Conservation (phyloP, 1,139 yeast genomes). For the Candida gigantensis region DNA sequence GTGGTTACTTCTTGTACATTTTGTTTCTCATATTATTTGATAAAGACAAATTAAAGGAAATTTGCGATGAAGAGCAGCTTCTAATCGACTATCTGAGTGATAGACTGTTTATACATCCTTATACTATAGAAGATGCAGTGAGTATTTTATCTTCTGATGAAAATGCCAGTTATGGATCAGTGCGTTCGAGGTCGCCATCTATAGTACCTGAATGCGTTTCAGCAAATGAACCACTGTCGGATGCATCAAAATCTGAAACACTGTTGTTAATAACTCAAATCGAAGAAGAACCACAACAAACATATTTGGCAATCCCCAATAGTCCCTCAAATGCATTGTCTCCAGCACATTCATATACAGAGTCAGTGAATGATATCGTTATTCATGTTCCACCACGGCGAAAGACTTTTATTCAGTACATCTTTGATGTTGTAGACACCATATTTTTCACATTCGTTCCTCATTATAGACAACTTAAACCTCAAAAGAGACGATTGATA, state of each 20-base stretch:
- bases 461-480: slow-evolving; percentile 11
- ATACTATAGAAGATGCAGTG: slow-evolving; percentile 30
- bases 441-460: slow-evolving; percentile 26
- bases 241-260: not conserved
- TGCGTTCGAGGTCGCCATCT: slow-evolving; percentile 8
- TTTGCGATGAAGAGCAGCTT: slow-evolving; percentile 15
- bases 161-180: slow-evolving; percentile 10
- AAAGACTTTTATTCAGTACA: slow-evolving; percentile 18
- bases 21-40: slow-evolving; percentile 25
- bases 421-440: slow-evolving; percentile 20
- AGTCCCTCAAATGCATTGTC: not conserved
- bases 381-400: slow-evolving; percentile 8
- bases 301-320: not conserved
- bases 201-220: not conserved
- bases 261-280: too few relatives aligned
- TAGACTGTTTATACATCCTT: slow-evolving; percentile 18
- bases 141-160: slow-evolving; percentile 25
- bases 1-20: slow-evolving; percentile 40
- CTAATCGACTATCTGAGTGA: slow-evolving; percentile 12
- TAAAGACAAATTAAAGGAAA: slow-evolving; percentile 18
- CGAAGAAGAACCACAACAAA: too few relatives aligned
- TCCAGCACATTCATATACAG: not conserved
- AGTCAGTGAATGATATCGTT: not conserved
- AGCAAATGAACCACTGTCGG: not conserved
- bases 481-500: slow-evolving; percentile 10